Percentiles rank a stretch among this genome's conserved stretches.
These are phyloP conservation scores for Scheffersomyces illinoinensis DNA, from an alignment of 1,139 yeast species.

Conservation along the genomic window DNA sequence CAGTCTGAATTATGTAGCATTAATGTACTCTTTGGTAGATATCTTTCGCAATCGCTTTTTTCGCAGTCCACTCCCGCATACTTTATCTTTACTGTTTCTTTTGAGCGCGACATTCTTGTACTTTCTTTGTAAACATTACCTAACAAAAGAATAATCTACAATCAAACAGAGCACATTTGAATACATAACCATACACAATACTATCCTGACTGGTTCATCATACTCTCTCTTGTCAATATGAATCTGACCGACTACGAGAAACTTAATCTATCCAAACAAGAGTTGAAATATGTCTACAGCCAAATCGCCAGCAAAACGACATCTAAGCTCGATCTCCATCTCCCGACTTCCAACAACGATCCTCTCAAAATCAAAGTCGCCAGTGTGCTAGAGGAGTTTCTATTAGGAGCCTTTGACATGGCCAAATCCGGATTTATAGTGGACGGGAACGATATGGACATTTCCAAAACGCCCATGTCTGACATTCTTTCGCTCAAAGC, in stretches of 20 bases:
- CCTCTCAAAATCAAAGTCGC: slow-evolving; percentile 48
- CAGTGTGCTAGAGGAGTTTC: slow-evolving; percentile 41
- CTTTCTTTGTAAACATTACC: neutral
- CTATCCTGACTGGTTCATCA: neutral
- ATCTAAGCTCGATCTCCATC: slow-evolving; percentile 45
- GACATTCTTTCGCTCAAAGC: slow-evolving; percentile 35
- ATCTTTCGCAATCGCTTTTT: too few relatives aligned
- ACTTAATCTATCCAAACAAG: slow-evolving; percentile 50
- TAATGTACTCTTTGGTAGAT: too few relatives aligned
- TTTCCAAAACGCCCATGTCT: slow-evolving; percentile 11
- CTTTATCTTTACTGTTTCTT: too few relatives aligned
- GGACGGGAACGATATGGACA: slow-evolving; percentile 41
- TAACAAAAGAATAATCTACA: neutral
- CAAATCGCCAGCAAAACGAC: slow-evolving; percentile 41
- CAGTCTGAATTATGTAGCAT: too few relatives aligned
- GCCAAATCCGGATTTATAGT: slow-evolving; percentile 51
- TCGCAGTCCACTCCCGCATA: too few relatives aligned
- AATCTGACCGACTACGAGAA: slow-evolving; percentile 22
- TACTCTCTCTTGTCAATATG: neutral
- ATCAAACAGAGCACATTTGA: neutral
- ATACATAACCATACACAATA: neutral
- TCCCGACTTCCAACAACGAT: slow-evolving; percentile 48
- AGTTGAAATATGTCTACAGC: slow-evolving; percentile 48
- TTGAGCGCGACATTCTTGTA: neutral
- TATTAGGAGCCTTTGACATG: slow-evolving; percentile 52